Evolutionary conservation across 176 grass and related monocot genomes (phyloP), one percentile per base, ranked within the genome.

Genomic region (Luzula sylvatica): DNA sequence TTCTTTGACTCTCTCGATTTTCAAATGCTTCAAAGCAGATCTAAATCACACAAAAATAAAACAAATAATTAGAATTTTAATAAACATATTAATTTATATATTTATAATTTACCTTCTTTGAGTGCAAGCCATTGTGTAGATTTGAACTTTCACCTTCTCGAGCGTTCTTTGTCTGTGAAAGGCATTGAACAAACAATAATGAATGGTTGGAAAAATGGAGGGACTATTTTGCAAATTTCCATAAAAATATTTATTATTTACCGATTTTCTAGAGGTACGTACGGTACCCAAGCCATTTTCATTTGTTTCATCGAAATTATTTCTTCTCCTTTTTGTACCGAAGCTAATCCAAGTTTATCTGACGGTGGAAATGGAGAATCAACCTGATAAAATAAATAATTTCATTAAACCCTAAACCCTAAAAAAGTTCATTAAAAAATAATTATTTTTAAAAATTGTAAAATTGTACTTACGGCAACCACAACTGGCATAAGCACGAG

Each of bases 201-300:
- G n/a, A n/a, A n/a, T n/a, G n/a, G n/a, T n/a, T n/a, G n/a, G 29
- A 3, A 32, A 32, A 32, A 32, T 8, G 8, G 3, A 32, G 29
- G 29, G 29, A 8, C 29, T 32, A 32, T 3, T 32, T 32, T 32
- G 29, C 29, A 32, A 32, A 32, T 4, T 32, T 32, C 8, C 29
- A 4, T 32, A 32, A 8, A 32, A 32, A 32, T n/a, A 32, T n/a
- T n/a, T n/a, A n/a, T n/a, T 32, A 16, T 12, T 46, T 88, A 96
- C 90, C 80, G 38, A 46, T 89, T 44, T 55, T 89, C 74, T 21
- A 96, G 30, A 14, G 90, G 90, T 74, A 96, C 67, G 58, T 96
- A 89, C 23, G 90, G 90, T 42, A 96, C 74, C 90, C 84, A 96
- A 39, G 73, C 90, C 90, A 96, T 96, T 74, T 89, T 89, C 81